Evolutionary conservation across 495 filamentous ascomycete species (phyloP).

Genomic region (Trypethelium eluteriae): DNA sequence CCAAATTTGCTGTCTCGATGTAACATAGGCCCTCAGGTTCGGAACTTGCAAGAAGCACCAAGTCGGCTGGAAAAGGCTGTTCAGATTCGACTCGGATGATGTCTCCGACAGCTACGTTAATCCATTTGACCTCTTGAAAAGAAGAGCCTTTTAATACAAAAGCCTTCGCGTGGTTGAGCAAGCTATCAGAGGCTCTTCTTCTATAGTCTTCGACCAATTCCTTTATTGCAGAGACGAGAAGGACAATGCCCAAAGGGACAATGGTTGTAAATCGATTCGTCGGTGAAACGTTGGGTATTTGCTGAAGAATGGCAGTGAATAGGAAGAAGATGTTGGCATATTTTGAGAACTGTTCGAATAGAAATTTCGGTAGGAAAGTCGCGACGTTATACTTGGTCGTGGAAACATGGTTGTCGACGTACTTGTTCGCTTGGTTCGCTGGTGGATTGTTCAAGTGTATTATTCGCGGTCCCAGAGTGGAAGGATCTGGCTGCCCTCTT

Average conservation of each 20-base stretch:
- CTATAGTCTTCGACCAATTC: conserved; percentile 93
- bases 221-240: conserved; percentile 89
- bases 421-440: conserved; percentile 80
- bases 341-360: conserved; percentile 98
- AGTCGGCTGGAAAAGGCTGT: conserved; percentile 89
- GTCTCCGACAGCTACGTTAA: conserved; percentile 88
- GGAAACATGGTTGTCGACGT: conserved; percentile 91
- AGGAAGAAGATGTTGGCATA: conserved; percentile 99
- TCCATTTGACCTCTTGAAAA: conserved; percentile 85
- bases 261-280: conserved; percentile 96
- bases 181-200: conserved; percentile 75
- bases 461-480: conserved; percentile 80
- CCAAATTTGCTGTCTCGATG: conserved; percentile 96
- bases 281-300: conserved; percentile 89
- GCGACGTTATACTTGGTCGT: conserved; percentile 95
- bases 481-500: conserved; percentile 74
- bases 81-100: conserved; percentile 93
- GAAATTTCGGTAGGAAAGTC: conserved; percentile 95
- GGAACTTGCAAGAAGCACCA: conserved; percentile 85
- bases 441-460: conserved; percentile 97
- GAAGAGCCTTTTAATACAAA: conserved; percentile 73
- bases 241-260: conserved; percentile 78
- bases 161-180: conserved; percentile 82
- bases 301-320: conserved; percentile 90
- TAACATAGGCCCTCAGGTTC: conserved; percentile 98